phyloP scores from a whole-genome alignment of 1,139 yeast genomes.

The Arxiozyma telluris region DNA sequence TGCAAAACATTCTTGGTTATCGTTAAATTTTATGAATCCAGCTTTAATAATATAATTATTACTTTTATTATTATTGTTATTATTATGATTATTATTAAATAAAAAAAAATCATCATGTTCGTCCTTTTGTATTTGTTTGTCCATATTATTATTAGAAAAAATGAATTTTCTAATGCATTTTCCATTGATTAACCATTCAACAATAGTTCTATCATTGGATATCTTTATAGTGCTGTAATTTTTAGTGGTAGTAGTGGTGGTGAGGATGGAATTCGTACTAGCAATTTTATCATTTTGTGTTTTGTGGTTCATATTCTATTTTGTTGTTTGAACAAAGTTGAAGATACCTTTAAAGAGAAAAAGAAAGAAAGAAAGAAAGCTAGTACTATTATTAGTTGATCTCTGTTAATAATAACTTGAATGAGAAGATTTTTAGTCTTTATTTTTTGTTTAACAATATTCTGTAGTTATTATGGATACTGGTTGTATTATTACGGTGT shows the following conservation, averaged over 20 bases:
- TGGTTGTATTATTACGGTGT: no score
- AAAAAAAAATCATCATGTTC: background rate
- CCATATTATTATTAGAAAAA: slow-evolving; percentile 10
- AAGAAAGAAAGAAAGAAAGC: no score
- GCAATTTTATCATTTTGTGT: background rate
- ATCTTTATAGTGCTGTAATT: slow-evolving; percentile 16
- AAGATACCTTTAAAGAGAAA: background rate
- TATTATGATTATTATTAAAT: background rate
- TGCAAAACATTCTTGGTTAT: slow-evolving; percentile 19
- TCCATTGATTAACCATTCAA: slow-evolving; percentile 23
- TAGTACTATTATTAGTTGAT: background rate
- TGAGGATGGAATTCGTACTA: no score
- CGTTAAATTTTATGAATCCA: slow-evolving; percentile 26
- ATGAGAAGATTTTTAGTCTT: no score
- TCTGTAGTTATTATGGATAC: no score
- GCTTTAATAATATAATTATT: slow-evolving; percentile 17
- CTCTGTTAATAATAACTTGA: background rate
- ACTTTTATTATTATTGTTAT: no score
- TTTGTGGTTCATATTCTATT: background rate
- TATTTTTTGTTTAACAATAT: background rate
- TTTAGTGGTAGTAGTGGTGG: background rate
- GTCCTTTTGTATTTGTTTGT: background rate
- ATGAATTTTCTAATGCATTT: slow-evolving; percentile 18
- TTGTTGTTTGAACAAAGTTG: no score
- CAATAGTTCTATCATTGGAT: slow-evolving; percentile 12